Conservation (phyloP, 169 alveolate species). For the Plasmodium vinckei region DNA sequence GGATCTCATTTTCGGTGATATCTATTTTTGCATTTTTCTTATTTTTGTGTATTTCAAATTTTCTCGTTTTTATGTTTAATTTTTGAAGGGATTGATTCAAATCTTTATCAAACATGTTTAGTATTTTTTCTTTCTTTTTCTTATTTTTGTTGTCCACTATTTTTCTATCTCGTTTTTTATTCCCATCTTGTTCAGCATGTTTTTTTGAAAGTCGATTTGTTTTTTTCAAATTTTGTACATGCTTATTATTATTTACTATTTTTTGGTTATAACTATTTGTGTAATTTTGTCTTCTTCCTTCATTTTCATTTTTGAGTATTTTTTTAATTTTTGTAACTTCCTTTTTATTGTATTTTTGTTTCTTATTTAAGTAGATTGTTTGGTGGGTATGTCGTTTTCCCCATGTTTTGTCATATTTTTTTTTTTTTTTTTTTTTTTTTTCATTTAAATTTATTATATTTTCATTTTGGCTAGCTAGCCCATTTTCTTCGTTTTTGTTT, state of each 20-base stretch:
- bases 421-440: no score
- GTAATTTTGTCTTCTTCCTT: no score
- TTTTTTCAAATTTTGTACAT: neutral
- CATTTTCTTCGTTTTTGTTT: neutral
- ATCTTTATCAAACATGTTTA: slow-evolving; percentile 48
- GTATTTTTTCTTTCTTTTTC: slow-evolving; percentile 26
- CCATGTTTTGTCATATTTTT: neutral
- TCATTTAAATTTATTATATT: no score
- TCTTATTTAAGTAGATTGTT: neutral
- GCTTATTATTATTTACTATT: no score
- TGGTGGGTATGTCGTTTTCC: neutral
- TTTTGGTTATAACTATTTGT: no score
- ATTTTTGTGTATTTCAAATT: slow-evolving; percentile 39
- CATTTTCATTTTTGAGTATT: neutral
- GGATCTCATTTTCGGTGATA: slow-evolving; percentile 22
- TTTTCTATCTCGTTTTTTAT: neutral
- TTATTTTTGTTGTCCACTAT: neutral
- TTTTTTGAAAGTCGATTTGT: neutral
- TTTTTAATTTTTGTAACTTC: neutral
- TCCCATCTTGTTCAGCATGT: neutral
- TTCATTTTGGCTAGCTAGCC: no score
- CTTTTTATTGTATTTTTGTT: neutral
- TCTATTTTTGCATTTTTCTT: slow-evolving; percentile 18
- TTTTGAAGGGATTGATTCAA: slow-evolving; percentile 45
- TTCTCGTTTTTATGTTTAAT: slow-evolving; percentile 35